Percentiles rank a stretch among this genome's conserved stretches.
Evolutionary conservation across 495 filamentous ascomycete genomes (phyloP).

Genomic region (Rhypophila decipiens): DNA sequence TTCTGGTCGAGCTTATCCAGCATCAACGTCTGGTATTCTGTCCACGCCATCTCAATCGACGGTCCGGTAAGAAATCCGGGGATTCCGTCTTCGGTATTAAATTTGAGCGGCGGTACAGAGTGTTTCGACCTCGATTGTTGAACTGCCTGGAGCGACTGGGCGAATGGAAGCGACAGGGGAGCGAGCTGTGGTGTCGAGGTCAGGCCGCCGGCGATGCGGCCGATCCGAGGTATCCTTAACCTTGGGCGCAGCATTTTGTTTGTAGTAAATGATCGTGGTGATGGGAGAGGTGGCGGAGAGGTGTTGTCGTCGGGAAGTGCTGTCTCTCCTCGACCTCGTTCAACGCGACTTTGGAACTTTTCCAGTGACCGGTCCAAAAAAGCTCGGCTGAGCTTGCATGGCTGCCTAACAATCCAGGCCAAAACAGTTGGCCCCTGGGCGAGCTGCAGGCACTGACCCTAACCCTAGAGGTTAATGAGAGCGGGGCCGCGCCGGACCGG

Average conservation of each 20-base stretch:
- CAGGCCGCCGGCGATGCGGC: constrained; percentile 1
- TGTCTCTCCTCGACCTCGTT: not conserved
- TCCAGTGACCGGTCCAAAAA: not conserved
- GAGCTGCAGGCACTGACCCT: not conserved
- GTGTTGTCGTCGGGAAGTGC: not conserved
- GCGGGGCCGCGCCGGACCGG: too few species aligned
- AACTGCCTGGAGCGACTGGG: not conserved
- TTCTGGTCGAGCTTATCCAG: constrained; percentile 68
- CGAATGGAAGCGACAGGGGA: constrained; percentile 9
- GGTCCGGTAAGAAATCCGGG: constrained; percentile 57
- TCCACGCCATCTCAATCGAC: constrained; percentile 73
- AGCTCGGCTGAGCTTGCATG: not conserved
- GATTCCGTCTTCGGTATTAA: constrained; percentile 52
- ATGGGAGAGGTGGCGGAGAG: not conserved
- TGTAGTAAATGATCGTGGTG: not conserved
- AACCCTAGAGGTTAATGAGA: too few species aligned
- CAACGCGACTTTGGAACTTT: not conserved
- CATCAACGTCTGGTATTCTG: constrained; percentile 67
- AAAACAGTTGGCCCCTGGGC: not conserved
- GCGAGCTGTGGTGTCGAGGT: constrained; percentile 18
- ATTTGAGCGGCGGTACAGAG: constrained; percentile 48
- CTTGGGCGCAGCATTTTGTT: constrained; percentile 36
- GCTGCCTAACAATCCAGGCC: constrained; percentile 2
- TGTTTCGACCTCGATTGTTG: constrained; percentile 34
- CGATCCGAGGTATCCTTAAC: constrained; percentile 36